phyloP scores from a whole-genome alignment of 768 basidiomycete species.

The Termitomyces sp. region DNA sequence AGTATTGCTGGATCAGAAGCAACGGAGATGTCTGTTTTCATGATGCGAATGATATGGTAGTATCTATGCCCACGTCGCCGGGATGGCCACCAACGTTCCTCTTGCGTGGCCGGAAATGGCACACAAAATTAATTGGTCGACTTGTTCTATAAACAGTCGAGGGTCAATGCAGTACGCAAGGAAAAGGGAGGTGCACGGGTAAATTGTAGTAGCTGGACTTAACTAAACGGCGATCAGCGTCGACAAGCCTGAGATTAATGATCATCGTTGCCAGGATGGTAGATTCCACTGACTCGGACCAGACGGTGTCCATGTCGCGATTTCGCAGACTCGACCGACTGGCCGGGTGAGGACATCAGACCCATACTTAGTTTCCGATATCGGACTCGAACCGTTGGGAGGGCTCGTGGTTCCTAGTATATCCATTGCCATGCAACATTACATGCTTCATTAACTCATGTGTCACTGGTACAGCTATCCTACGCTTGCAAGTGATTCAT shows the following conservation, averaged over 20 bases:
- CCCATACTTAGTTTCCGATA: neutral
- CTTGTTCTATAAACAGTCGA: neutral
- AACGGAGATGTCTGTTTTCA: neutral
- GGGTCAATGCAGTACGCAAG: no score
- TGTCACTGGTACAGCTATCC: no score
- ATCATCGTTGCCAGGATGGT: neutral
- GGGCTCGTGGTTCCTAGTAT: neutral
- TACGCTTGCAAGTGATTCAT: neutral
- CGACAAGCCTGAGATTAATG: neutral
- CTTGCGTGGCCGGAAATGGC: neutral
- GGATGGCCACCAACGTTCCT: neutral
- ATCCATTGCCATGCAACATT: neutral
- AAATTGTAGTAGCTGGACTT: neutral
- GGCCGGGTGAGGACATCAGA: neutral
- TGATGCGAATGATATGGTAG: neutral
- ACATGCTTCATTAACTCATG: no score
- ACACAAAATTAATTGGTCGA: neutral
- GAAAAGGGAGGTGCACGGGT: neutral
- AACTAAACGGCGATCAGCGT: neutral
- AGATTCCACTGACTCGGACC: neutral
- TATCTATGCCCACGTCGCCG: neutral
- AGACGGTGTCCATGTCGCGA: neutral
- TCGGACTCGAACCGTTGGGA: neutral
- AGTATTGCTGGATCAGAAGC: neutral
- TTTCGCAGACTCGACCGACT: neutral